Conservation (phyloP, 306 rosid genomes). For the Myrica gale region DNA sequence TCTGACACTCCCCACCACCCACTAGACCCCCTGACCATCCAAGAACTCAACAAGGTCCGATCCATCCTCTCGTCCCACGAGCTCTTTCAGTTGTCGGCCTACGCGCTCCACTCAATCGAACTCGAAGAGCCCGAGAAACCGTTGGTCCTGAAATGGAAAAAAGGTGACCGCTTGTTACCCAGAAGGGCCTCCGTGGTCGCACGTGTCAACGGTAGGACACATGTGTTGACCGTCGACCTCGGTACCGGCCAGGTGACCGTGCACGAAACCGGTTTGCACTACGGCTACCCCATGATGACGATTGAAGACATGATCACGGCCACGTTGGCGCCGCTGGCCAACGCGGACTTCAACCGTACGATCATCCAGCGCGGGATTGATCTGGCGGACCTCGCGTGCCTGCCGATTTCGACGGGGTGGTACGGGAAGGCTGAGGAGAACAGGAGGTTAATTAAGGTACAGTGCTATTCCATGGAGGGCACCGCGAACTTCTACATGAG, state of each 20-base stretch:
- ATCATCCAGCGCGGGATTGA: conserved; percentile 56
- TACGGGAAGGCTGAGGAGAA: conserved; percentile 55
- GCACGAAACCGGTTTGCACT: conserved; percentile 16
- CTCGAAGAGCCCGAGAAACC: conserved; percentile 71
- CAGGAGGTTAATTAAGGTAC: conserved; percentile 67
- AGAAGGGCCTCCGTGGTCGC: conserved; percentile 62
- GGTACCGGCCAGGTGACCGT: conserved; percentile 29
- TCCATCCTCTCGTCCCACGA: conserved; percentile 50
- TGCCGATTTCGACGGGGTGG: conserved; percentile 82
- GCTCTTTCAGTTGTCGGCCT: conserved; percentile 37
- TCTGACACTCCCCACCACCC: conserved; percentile 72
- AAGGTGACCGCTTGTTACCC: conserved; percentile 46
- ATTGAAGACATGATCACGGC: conserved; percentile 57
- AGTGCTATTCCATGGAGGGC: conserved; percentile 65
- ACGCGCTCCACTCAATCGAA: conserved; percentile 50
- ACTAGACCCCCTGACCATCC: conserved; percentile 72
- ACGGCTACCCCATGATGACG: conserved; percentile 70
- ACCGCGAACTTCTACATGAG: conserved; percentile 89
- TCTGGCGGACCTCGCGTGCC: conserved; percentile 54
- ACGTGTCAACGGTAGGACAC: conserved; percentile 31
- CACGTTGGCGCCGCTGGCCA: conserved; percentile 42
- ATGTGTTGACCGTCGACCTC: conserved; percentile 53
- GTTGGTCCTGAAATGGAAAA: conserved; percentile 51
- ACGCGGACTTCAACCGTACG: conserved; percentile 53
- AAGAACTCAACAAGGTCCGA: conserved; percentile 51